These are phyloP conservation scores for Trichoderma cornu-damae DNA, from an alignment of 2,329 filamentous ascomycete species.

Conservation along the genomic window DNA sequence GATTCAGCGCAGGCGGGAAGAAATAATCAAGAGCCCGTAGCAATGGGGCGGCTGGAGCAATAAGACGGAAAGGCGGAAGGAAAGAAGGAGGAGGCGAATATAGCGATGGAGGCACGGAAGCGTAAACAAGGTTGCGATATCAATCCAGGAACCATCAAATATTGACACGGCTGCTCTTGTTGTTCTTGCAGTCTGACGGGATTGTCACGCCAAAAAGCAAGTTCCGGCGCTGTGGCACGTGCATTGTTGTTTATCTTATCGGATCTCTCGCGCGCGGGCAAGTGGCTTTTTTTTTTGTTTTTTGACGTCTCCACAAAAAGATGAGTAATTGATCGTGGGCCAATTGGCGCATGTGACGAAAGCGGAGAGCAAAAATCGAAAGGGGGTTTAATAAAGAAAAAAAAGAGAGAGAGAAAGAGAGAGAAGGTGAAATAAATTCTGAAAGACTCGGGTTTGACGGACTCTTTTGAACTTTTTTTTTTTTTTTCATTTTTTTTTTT, in stretches of 20 bases:
- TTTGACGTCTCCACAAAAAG: background rate
- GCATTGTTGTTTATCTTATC: conserved; percentile 16
- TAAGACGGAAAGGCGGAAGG: background rate
- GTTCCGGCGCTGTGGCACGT: conserved; percentile 15
- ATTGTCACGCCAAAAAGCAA: conserved; percentile 17
- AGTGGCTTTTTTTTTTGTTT: background rate
- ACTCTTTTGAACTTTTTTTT: too few species aligned
- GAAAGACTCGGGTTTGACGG: too few species aligned
- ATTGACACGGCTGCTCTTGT: background rate
- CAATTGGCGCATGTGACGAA: background rate
- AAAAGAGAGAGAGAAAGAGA: background rate
- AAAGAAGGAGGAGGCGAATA: background rate
- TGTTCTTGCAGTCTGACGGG: conserved; percentile 11
- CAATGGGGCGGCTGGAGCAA: background rate
- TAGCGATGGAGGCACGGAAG: background rate
- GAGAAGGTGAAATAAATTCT: background rate
- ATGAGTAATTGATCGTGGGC: background rate
- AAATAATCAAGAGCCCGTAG: background rate
- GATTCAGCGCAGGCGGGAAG: background rate
- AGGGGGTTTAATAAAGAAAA: too few species aligned
- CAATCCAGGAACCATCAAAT: conserved; percentile 1
- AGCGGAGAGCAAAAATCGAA: background rate
- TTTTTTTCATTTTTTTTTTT: too few species aligned
- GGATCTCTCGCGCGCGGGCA: background rate
- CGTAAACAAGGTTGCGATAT: conserved; percentile 4